Evolutionary conservation across 2,329 filamentous ascomycete species (phyloP).

Genomic region (Esteya vermicola): DNA sequence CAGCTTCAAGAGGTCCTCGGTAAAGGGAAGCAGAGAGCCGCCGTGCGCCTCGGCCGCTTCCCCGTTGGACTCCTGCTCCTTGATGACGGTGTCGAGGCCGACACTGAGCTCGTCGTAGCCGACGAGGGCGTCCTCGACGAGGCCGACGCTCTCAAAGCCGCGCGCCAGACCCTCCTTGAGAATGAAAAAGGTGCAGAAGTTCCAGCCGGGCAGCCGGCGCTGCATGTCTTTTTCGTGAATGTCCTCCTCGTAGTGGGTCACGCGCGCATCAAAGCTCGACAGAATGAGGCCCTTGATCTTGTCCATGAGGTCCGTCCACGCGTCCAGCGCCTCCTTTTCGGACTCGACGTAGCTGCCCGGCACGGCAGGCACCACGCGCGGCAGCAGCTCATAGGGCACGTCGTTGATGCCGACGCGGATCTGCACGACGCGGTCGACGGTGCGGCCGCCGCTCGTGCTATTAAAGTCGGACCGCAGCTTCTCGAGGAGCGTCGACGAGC

Average conservation of each 20-base stretch:
- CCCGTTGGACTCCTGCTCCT: conserved; percentile 46
- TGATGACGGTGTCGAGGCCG: conserved; percentile 69
- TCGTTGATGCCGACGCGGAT: conserved; percentile 64
- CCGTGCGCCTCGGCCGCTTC: conserved; percentile 51
- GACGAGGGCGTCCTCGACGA: conserved; percentile 88
- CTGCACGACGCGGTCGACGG: conserved; percentile 68
- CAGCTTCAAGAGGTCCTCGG: conserved; percentile 54
- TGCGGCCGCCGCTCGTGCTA: conserved; percentile 55
- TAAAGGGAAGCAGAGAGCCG: conserved; percentile 56
- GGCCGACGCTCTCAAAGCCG: conserved; percentile 88
- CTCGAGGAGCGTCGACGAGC: conserved; percentile 58
- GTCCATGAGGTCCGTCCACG: conserved; percentile 70
- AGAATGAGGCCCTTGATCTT: conserved; percentile 84
- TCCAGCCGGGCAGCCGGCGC: conserved; percentile 82
- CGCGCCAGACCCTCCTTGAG: conserved; percentile 88
- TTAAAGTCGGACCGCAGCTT: conserved; percentile 88
- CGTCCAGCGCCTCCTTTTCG: conserved; percentile 62
- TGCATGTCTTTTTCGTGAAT: conserved; percentile 90
- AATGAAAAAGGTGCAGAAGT: conserved; percentile 98
- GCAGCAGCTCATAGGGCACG: conserved; percentile 49
- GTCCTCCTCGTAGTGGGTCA: conserved; percentile 92
- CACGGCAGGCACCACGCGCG: conserved; percentile 47
- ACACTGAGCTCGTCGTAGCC: conserved; percentile 90
- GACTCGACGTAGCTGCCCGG: conserved; percentile 54
- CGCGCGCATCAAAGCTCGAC: conserved; percentile 76